Conservation (phyloP, 2,329 filamentous ascomycete genomes). For the Aspergillus hiratsukae region DNA sequence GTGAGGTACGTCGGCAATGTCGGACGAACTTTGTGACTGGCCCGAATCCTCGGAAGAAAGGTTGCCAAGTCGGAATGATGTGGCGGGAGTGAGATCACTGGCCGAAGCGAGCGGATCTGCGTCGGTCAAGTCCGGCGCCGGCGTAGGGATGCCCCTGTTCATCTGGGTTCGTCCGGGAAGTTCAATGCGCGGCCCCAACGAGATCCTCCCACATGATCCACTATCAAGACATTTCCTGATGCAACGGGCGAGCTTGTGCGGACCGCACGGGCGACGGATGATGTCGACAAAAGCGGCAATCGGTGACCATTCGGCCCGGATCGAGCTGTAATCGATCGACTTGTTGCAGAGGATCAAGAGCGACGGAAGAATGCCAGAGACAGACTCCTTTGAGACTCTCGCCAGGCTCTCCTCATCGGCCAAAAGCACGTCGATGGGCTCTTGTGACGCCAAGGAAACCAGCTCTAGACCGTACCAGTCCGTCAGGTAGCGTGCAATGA, state of each 20-base stretch:
- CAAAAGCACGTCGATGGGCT: constrained; percentile 33
- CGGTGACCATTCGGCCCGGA: constrained; percentile 24
- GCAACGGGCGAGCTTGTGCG: constrained; percentile 38
- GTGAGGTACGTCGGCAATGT: constrained; percentile 4
- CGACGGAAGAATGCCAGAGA: constrained; percentile 21
- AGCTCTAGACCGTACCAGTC: constrained; percentile 36
- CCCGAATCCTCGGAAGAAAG: constrained; percentile 1
- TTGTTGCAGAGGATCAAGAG: constrained; percentile 37
- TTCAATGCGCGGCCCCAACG: constrained; percentile 9
- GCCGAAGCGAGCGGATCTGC: constrained; percentile 1
- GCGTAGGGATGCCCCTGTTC: background rate
- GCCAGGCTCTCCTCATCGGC: constrained; percentile 28
- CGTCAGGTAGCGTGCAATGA: constrained; percentile 28
- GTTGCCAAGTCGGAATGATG: background rate
- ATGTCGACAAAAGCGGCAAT: constrained; percentile 34
- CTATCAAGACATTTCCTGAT: constrained; percentile 28
- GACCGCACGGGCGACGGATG: constrained; percentile 37
- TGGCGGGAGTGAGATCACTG: constrained; percentile 5
- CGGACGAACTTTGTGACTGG: constrained; percentile 1
- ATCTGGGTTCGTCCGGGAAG: constrained; percentile 8
- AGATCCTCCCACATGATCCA: constrained; percentile 6
- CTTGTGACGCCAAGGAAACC: constrained; percentile 24
- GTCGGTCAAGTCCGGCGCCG: background rate
- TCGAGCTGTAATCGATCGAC: constrained; percentile 30
- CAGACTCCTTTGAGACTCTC: constrained; percentile 12